Percentiles rank a stretch among this genome's conserved stretches.
Conservation (phyloP, 2,329 filamentous ascomycete genomes). For the Cercospora sp. region DNA sequence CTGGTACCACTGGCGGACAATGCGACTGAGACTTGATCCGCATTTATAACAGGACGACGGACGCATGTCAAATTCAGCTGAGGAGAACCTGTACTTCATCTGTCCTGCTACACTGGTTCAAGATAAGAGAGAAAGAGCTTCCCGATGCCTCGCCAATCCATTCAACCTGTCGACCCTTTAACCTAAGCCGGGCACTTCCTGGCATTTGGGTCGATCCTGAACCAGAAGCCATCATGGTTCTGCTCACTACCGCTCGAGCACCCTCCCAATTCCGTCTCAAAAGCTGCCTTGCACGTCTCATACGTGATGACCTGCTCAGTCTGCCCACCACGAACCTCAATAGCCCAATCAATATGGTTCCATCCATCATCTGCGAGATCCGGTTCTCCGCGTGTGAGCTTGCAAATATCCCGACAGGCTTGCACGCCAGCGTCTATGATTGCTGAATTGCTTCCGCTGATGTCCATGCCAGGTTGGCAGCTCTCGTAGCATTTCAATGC, state of each 20-base stretch:
- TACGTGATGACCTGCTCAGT: neutral
- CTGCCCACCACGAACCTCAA: neutral
- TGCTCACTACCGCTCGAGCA: neutral
- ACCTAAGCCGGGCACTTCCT: neutral
- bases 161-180: neutral
- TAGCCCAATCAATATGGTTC: neutral
- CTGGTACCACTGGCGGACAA: neutral
- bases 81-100: neutral
- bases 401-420: neutral
- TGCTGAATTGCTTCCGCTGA: neutral
- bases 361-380: neutral
- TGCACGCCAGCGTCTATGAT: neutral
- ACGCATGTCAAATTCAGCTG: neutral
- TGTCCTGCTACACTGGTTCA: neutral
- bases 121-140: neutral
- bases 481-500: neutral
- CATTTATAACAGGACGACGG: no score
- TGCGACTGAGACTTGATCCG: neutral
- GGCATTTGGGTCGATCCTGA: neutral
- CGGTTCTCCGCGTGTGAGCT: neutral
- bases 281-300: neutral
- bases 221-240: conserved; percentile 3
- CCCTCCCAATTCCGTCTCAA: neutral
- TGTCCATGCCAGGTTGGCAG: neutral
- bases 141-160: neutral